phyloP scores from a whole-genome alignment of 1,139 yeast species.

The Hansenula sp. region DNA sequence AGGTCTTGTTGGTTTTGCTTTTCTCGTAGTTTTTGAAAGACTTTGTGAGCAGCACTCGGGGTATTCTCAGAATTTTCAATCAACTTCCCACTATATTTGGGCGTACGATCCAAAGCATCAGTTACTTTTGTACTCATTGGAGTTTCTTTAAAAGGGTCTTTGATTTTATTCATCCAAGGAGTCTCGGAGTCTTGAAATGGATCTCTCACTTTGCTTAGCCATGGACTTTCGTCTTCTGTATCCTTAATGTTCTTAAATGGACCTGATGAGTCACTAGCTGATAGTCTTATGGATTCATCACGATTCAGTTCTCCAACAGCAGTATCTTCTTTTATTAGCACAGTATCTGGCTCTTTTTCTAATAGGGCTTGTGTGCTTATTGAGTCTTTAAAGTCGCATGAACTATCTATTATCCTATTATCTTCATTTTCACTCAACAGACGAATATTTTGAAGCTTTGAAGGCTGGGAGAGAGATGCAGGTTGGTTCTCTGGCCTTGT shows the following conservation, averaged over 20 bases:
- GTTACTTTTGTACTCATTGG: slow-evolving; percentile 4
- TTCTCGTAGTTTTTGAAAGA: slow-evolving; percentile 19
- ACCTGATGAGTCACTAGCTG: not conserved
- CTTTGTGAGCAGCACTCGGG: slow-evolving; percentile 13
- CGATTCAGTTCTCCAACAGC: not conserved
- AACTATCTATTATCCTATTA: slow-evolving; percentile 19
- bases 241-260: slow-evolving; percentile 6
- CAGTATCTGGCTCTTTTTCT: slow-evolving; percentile 5
- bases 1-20: slow-evolving; percentile 15
- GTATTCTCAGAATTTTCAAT: slow-evolving; percentile 4
- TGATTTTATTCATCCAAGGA: slow-evolving; percentile 20
- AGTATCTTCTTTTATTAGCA: not conserved
- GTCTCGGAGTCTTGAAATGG: slow-evolving; percentile 20
- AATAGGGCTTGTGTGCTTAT: slow-evolving; percentile 16
- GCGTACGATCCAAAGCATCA: slow-evolving; percentile 11
- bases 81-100: slow-evolving; percentile 1
- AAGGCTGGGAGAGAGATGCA: slow-evolving; percentile 7
- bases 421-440: slow-evolving; percentile 15
- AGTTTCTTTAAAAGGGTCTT: slow-evolving; percentile 24
- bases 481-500: slow-evolving; percentile 1
- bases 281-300: not conserved
- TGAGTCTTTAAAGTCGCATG: slow-evolving; percentile 15
- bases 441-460: slow-evolving; percentile 8
- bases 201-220: slow-evolving; percentile 16
- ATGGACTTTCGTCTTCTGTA: slow-evolving; percentile 14